Base-by-base conservation (phyloP, 176 grass and related monocot species). In the Eleusine indica region DNA sequence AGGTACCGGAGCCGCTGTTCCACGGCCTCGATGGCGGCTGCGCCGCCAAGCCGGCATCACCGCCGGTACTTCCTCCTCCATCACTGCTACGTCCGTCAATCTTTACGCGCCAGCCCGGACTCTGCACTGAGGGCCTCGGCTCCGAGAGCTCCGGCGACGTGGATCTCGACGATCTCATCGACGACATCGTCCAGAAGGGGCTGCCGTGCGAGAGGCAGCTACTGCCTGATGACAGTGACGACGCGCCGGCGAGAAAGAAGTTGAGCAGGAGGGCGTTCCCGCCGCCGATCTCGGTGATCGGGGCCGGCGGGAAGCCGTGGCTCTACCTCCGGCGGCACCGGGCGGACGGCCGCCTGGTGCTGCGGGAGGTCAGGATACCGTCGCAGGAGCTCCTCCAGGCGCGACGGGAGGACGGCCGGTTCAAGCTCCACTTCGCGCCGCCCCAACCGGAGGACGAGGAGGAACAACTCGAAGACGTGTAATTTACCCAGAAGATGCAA, bases 81-180 rank as follows among this genome's bases (percentile, higher is more conserved):
- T 66, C 68, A 0, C 58, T 57, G 5, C 17, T 57, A 57, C 53
- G 17, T n/a, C 15, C 74, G 49, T 9, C 68, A 4, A 19, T 19
- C 51, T 4, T 25, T 4, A 4, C 78, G 1, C 80, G 43, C 62
- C 51, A 79, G 63, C 89, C 73, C 25, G 89, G 80, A 9, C 76
- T 94, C 65, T 94, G 92, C 89, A 94, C 92, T 49, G 92, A 94
- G 88, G 79, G 90, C 47, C 90, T 94, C n/a, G 93, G 93, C 22
- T 88, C 90, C 1, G 93, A 94, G 87, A 94, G 89, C 84, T 91
- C 87, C 39, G 87, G 88, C 75, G 93, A 92, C 75, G 68, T 92
- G 60, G 79, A 90, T 7, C 56, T 90, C 2, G 68, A 11, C 57
- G 57, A 47, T 4, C 25, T 14, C 71, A 6, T 2, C 5, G 29